These are phyloP conservation scores for Pseudopediastrum boryanum DNA, from an alignment of 139 green algal species.

Conservation along the genomic window DNA sequence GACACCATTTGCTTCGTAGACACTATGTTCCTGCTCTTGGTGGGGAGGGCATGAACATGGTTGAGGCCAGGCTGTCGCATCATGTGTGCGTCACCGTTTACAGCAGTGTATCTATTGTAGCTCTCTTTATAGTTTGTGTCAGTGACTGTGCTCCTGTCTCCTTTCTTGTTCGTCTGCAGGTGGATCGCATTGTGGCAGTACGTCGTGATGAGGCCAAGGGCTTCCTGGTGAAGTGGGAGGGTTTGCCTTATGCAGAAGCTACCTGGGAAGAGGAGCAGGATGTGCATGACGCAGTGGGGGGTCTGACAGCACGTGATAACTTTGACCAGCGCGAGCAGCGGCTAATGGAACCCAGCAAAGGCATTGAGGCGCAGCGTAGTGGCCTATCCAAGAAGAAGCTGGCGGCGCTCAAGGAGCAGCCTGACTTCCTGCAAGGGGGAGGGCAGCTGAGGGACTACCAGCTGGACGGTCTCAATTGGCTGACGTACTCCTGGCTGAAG, in stretches of 20 bases:
- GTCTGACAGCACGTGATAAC: slow-evolving; percentile 18
- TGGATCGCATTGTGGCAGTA: slow-evolving; percentile 66
- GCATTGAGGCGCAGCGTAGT: slow-evolving; percentile 65
- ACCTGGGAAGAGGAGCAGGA: slow-evolving; percentile 83
- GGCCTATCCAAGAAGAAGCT: slow-evolving; percentile 58
- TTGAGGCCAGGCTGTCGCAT: too few relatives aligned
- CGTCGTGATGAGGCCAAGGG: slow-evolving; percentile 20
- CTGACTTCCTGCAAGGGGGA: slow-evolving; percentile 80
- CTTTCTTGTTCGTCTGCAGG: slow-evolving; percentile 44
- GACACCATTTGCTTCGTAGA: too few relatives aligned
- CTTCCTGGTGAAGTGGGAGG: slow-evolving; percentile 93
- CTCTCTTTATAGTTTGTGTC: too few relatives aligned
- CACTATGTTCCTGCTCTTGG: too few relatives aligned
- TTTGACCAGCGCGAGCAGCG: slow-evolving; percentile 26
- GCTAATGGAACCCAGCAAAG: slow-evolving; percentile 44
- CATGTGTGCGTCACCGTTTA: too few relatives aligned
- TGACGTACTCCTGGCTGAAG: slow-evolving; percentile 99
- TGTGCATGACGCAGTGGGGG: slow-evolving; percentile 32
- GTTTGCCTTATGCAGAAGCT: slow-evolving; percentile 88
- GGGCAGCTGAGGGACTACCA: slow-evolving; percentile 98
- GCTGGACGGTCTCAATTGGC: slow-evolving; percentile 98
- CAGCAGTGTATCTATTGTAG: too few relatives aligned
- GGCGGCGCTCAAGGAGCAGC: slow-evolving; percentile 76
- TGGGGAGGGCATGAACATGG: too few relatives aligned
- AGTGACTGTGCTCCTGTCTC: too few relatives aligned